Base-by-base conservation (phyloP, 192 early-diverging fungal species). In the Linnemannia schmuckeri region DNA sequence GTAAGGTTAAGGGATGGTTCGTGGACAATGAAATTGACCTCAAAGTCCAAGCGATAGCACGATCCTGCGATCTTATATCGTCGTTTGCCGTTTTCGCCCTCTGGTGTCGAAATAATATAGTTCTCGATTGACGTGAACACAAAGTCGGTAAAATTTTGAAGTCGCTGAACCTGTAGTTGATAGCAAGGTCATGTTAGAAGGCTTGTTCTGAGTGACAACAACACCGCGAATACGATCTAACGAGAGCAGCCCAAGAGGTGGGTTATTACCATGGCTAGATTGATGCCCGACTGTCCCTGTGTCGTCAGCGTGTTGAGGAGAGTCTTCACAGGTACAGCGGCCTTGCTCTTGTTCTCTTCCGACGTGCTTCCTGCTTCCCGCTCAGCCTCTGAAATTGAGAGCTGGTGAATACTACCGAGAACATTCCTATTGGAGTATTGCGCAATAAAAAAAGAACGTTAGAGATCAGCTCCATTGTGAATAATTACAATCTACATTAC, bases 71-170 rank as follows among this genome's bases (percentile, higher is more conserved):
- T 78, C 13, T 49, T 72, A 40, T 87, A 87, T 78, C 66, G 76
- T 40, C 76, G 61, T 17, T n/a, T 61, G 18, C 37, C 46, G 42
- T 15, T 20, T 0, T 73, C 76, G n/a, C 33, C 1, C 17, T 87
- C 74, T 57, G 72, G 49, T 46, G 71, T 69, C 8, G 79, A 77
- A 24, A 81, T 22, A 3, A 61, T 47, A 6, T 49, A 46, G 38
- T 81, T 77, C 12, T 81, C 44, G 4, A 87, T 87, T 0, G 85
- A 78, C 1, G 79, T 87, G 76, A 81, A 87, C 9, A 37, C 35
- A 33, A 87, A 81, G 35, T 87, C 81, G 17, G 85, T 81, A 42
- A 87, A 81, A 22, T 35, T 70, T 37, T 81, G 85, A 3, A 81
- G 76, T 30, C 55, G 66, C 37, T 66, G 70, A 27, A 79, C 78